Evolutionary conservation across 257 asterid species (phyloP), one percentile per base, ranked within the genome.

Genomic region (Marsdenia floribunda): DNA sequence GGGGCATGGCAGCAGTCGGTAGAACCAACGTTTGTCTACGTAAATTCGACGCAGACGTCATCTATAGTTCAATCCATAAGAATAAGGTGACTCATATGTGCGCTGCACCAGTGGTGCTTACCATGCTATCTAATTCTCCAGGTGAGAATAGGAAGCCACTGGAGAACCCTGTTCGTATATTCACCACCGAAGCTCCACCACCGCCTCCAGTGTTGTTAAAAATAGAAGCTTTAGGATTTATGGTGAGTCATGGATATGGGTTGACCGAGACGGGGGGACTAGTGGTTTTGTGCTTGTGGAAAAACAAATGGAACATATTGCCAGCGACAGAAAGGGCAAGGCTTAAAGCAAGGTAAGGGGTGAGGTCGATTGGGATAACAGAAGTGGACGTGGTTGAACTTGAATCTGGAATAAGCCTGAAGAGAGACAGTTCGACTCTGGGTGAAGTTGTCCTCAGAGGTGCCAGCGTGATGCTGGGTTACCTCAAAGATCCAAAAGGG

Each of bases 101-200:
- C 68, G 97, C 91, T 14, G 98, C 98, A 0, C 98, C 97, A 16
- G 93, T 91, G n/a, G 91, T 93, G 64, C 91, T 93, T 2, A 90
- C 82, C 80, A 82, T 91, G 96, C 81, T 89, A 1, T 73, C 80
- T 0, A 88, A 84, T 33, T 78, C 75, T 37, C 52, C 70, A 65
- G 70, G 29, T 47, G 59, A 9, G 21, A 13, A 46, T 5, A 38
- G 18, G 11, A 13, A 69, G 22, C 58, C 73, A 22, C 29, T 69
- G 10, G 5, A 15, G 57, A 69, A 46, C 57, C 75, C 75, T 5
- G 82, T 78, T 44, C 64, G 49, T 14, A 60, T 78, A 6, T 47
- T 78, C 6, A 69, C 71, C 2, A 78, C 72, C 14, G 78, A 78
- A 0, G 78, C 82, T 18, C 78, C 82, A 9, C 78, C 82, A 11